Base-by-base conservation (phyloP, 129 eudicot species). In the Logfia minima region DNA sequence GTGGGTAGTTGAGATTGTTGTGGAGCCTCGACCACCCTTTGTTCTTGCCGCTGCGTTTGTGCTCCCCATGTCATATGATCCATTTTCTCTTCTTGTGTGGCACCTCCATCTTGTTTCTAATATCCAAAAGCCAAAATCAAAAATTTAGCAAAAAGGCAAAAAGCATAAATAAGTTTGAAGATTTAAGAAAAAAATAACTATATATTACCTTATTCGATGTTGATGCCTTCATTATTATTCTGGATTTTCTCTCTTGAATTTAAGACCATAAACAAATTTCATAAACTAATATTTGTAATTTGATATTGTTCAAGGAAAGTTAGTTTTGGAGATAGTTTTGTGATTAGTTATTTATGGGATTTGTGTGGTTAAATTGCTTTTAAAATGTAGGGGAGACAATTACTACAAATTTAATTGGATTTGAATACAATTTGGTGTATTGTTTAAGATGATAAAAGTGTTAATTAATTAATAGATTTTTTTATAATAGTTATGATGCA, bases 11-110 rank as follows among this genome's bases (percentile, higher is more conserved):
- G 83, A 35, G 70, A 70, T 74, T 80, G 84, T 6, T 73, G 69
- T n/a, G 32, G 31, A 66, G 83, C 81, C 75, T 85, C 81, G 6
- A 68, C 82, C 62, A 45, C 65, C 66, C 48, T 76, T 39, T 73
- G 78, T 58, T 80, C 86, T 66, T 84, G 90, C 1, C 82, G 84
- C 53, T 85, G 82, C 7, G 65, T 43, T 75, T 85, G 82, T 28
- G 86, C 96, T 0, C 71, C 83, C 1, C 81, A 76, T 14, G 80
- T 68, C 31, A 60, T 60, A 17, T 65, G 52, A 67, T 88, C 85
- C 16, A 68, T 85, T 19, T 81, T 77, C 13, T 75, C 81, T 60
- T 32, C 10, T 26, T 79, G 68, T 0, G 39, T 19, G 63, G n/a
- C 39, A 29, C 10, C 72, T 67, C 35, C 83, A 66, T 74, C 19